phyloP scores from a whole-genome alignment of 352 stramenopile genomes.

The Pythium dissimile region DNA sequence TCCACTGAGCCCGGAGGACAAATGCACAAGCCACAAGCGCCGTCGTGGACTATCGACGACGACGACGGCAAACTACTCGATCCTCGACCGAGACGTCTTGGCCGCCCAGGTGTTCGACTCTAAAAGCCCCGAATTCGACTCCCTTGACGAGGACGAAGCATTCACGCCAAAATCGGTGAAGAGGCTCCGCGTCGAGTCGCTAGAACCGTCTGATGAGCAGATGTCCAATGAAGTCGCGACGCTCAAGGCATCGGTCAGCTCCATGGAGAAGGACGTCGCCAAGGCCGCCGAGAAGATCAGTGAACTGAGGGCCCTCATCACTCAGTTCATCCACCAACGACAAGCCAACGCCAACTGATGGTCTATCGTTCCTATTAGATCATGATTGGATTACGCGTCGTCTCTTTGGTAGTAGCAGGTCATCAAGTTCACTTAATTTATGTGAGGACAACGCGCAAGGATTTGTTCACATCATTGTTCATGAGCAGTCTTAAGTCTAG shows the following conservation, averaged over 20 bases:
- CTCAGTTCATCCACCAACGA: slow-evolving; percentile 29
- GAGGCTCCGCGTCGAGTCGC: slow-evolving; percentile 28
- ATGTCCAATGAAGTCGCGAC: slow-evolving; percentile 35
- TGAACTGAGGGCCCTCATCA: slow-evolving; percentile 44
- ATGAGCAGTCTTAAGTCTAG: no score
- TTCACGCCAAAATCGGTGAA: slow-evolving; percentile 14
- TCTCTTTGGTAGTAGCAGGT: no score
- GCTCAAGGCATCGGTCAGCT: slow-evolving; percentile 28
- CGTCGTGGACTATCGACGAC: not conserved
- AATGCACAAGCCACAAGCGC: slow-evolving; percentile 23
- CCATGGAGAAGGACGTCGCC: slow-evolving; percentile 35
- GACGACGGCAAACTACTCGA: not conserved
- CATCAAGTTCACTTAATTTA: no score
- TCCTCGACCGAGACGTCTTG: not conserved
- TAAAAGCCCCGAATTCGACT: not conserved
- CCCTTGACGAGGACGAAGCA: not conserved
- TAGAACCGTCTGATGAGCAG: slow-evolving; percentile 1
- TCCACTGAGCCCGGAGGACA: slow-evolving; percentile 14
- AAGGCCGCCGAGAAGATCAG: slow-evolving; percentile 37
- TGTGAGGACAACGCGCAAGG: not conserved
- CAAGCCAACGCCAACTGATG: slow-evolving; percentile 1
- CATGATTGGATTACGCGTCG: no score
- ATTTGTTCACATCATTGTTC: not conserved
- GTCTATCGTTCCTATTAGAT: no score
- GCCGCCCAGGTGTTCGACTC: not conserved